Base-by-base conservation (phyloP, 805 yeast species). In the Monosporozyma siamensis region DNA sequence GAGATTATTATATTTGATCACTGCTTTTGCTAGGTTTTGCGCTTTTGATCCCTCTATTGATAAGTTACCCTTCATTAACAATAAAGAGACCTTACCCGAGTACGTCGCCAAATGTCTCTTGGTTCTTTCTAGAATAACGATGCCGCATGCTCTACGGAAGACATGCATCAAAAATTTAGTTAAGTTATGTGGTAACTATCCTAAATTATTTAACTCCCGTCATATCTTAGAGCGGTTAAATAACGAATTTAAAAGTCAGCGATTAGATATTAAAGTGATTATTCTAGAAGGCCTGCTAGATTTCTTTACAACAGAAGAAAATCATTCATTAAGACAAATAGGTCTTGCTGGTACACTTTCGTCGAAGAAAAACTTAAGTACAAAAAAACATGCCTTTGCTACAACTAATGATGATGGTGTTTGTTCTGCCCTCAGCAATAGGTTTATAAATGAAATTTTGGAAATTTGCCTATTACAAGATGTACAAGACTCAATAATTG, bases 21-120 rank as follows among this genome's bases (percentile, higher is more conserved):
- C 95, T 0, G 72, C 74, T 34, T 77, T 87, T 62, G 94, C 89
- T 0, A 69, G 80, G 37, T 73, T 71, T 48, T 83, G 92, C 49
- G 63, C 74, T n/a, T 70, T 85, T 43, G 58, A 55, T 4, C 61
- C 67, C 38, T 54, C 71, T 12, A 57, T 72, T 0, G 51, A 76
- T 48, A 70, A 67, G 38, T 47, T 56, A 9, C n/a, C 48, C 1
- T 48, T 41, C 36, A 39, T 57, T n/a, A 43, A 48, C 30, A 66
- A 64, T 0, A 70, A 66, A 6, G 90, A 80, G 48, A 67, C 81
- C 1, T 66, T 80, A 1, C 63, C 71, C 11, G 77, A 82, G 40
- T 65, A 80, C 34, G 67, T 82, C 3, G 67, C 81, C 2, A 79
- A 77, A 48, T 72, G 73, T 46, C 48, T 85, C n/a, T 54, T 83